A percentile compares a stretch with the other conserved stretches of the same genome.
These are phyloP conservation scores for Sarocladium brachiariae DNA, from an alignment of 2,329 filamentous ascomycete species.

Conservation along the genomic window DNA sequence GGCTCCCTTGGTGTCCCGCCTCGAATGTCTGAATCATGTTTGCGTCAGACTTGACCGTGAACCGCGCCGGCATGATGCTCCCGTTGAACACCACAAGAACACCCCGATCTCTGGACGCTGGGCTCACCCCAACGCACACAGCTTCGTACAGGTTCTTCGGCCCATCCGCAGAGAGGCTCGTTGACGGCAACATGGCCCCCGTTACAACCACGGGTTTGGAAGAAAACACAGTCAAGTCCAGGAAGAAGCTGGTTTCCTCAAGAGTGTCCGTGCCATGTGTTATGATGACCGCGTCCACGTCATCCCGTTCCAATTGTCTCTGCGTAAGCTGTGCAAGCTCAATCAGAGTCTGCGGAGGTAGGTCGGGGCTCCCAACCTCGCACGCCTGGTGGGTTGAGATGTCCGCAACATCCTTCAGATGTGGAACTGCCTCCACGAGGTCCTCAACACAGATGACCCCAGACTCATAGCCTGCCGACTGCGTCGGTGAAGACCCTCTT, in stretches of 20 bases:
- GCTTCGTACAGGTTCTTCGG: conserved; percentile 56
- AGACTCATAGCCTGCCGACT: conserved; percentile 16
- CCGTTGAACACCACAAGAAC: conserved; percentile 57
- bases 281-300: conserved; percentile 45
- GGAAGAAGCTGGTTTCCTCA: conserved; percentile 57
- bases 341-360: conserved; percentile 43
- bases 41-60: conserved; percentile 54
- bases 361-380: conserved; percentile 38
- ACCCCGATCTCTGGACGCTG: conserved; percentile 41
- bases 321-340: conserved; percentile 42
- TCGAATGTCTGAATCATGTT: conserved; percentile 56
- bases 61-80: conserved; percentile 50
- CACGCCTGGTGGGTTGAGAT: conserved; percentile 45
- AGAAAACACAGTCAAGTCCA: conserved; percentile 49
- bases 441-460: conserved; percentile 40
- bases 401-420: conserved; percentile 47
- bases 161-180: conserved; percentile 55
- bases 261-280: conserved; percentile 62
- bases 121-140: conserved; percentile 45
- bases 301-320: conserved; percentile 35
- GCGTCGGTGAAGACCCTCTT: neutral
- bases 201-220: conserved; percentile 54
- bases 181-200: conserved; percentile 57
- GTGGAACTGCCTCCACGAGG: conserved; percentile 48
- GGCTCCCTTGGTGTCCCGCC: conserved; percentile 46